Evolutionary conservation across 257 asterid species (phyloP).

Genomic region (Rhazya stricta): DNA sequence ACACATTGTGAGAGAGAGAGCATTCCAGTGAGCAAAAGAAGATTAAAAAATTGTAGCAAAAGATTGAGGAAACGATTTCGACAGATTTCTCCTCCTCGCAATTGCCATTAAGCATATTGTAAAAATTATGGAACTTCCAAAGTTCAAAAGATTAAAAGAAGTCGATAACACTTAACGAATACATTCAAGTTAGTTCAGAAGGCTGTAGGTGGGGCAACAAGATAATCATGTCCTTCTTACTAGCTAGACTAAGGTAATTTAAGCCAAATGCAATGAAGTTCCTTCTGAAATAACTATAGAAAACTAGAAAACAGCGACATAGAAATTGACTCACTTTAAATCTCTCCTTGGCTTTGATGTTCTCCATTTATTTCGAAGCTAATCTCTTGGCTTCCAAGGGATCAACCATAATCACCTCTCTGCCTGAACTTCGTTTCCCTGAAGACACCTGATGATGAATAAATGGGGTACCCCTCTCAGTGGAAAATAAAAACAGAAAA

Average conservation of each 20-base stretch:
- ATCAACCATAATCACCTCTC: slow-evolving; percentile 83
- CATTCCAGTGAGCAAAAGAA: too few species aligned
- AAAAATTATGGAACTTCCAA: too few species aligned
- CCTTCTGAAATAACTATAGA: background rate
- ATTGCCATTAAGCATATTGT: background rate
- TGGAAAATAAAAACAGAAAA: background rate
- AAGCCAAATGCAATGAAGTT: background rate
- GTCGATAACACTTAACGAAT: background rate
- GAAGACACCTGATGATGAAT: slow-evolving; percentile 48
- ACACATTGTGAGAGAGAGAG: background rate
- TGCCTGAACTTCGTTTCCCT: slow-evolving; percentile 26
- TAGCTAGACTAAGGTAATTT: background rate
- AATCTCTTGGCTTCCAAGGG: slow-evolving; percentile 92
- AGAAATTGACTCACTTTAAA: slow-evolving; percentile 41
- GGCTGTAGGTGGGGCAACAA: background rate
- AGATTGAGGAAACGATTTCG: background rate
- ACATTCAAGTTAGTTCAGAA: background rate
- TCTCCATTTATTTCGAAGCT: slow-evolving; percentile 88
- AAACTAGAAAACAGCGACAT: background rate
- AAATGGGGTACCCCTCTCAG: background rate
- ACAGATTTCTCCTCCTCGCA: background rate
- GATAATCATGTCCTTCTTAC: background rate
- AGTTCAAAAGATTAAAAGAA: background rate
- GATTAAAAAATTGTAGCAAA: background rate
- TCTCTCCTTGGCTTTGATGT: slow-evolving; percentile 64